Conservation (phyloP, 768 basidiomycete genomes). For the Lentinula raphanica region DNA sequence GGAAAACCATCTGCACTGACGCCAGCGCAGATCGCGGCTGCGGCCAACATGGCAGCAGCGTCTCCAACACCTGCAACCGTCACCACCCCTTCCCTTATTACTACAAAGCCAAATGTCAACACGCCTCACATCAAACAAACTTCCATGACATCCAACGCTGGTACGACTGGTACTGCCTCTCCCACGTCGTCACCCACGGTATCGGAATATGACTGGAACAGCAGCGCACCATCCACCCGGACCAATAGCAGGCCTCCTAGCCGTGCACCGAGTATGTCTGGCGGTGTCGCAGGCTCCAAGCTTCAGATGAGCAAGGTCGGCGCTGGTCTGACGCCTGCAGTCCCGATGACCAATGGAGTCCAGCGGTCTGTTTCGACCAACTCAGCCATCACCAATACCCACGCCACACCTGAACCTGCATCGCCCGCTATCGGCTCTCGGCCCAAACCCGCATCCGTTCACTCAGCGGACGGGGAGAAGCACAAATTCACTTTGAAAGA, state of each 20-base stretch:
- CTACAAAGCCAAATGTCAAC: not conserved
- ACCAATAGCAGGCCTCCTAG: constrained; percentile 41
- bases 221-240: constrained; percentile 41
- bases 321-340: not conserved
- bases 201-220: constrained; percentile 41
- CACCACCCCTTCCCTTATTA: not conserved
- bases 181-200: constrained; percentile 29
- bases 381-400: not conserved
- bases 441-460: constrained; percentile 38
- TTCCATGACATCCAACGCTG: not conserved
- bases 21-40: not conserved
- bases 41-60: not conserved
- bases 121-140: not conserved
- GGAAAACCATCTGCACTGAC: not conserved
- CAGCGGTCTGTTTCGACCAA: not conserved
- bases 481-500: constrained; percentile 84
- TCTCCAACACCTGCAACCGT: not conserved
- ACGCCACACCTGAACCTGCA: not conserved
- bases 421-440: constrained; percentile 6
- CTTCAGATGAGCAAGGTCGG: constrained; percentile 6
- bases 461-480: constrained; percentile 50
- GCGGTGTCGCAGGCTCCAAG: constrained; percentile 33
- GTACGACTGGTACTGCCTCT: not conserved
- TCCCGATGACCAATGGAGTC: not conserved
- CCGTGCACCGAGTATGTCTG: constrained; percentile 26